phyloP scores from a whole-genome alignment of 441 rosid genomes.

The Aleurites moluccanus region DNA sequence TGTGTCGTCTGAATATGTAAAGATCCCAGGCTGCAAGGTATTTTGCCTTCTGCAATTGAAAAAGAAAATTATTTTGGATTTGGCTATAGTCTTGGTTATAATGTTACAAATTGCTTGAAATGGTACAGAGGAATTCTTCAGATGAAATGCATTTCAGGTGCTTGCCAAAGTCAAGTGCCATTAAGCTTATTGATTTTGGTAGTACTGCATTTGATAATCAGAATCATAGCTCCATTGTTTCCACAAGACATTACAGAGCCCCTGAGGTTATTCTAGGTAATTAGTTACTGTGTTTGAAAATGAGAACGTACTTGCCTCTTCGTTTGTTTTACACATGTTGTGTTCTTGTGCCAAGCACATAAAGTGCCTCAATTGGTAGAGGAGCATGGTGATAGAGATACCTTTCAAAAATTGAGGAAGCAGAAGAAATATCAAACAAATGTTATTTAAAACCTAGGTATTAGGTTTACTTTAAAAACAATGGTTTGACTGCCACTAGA shows the following conservation, averaged over 20 bases:
- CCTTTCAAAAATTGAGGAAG: background rate
- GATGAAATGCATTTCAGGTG: slow-evolving; percentile 63
- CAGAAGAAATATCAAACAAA: background rate
- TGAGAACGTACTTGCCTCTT: slow-evolving; percentile 20
- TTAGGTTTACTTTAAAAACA: background rate
- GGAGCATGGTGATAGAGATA: background rate
- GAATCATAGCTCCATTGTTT: slow-evolving; percentile 77
- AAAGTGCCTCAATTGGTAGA: slow-evolving; percentile 3
- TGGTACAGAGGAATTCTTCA: slow-evolving; percentile 69
- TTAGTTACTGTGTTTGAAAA: slow-evolving; percentile 30
- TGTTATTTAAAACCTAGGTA: background rate
- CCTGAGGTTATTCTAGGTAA: slow-evolving; percentile 88
- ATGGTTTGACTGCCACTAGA: background rate
- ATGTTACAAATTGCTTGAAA: slow-evolving; percentile 42
- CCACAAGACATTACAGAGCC: slow-evolving; percentile 89
- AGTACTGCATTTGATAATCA: slow-evolving; percentile 75
- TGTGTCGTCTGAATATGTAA: slow-evolving; percentile 69
- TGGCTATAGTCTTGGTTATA: slow-evolving; percentile 29
- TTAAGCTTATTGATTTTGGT: slow-evolving; percentile 96
- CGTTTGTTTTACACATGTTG: slow-evolving; percentile 19
- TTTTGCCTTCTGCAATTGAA: slow-evolving; percentile 28
- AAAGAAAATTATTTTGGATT: slow-evolving; percentile 32
- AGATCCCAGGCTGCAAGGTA: slow-evolving; percentile 76
- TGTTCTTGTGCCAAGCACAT: slow-evolving; percentile 8
- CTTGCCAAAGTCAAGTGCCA: slow-evolving; percentile 92